phyloP scores from a whole-genome alignment of 129 eudicot genomes.

The Kitagawia praeruptora region DNA sequence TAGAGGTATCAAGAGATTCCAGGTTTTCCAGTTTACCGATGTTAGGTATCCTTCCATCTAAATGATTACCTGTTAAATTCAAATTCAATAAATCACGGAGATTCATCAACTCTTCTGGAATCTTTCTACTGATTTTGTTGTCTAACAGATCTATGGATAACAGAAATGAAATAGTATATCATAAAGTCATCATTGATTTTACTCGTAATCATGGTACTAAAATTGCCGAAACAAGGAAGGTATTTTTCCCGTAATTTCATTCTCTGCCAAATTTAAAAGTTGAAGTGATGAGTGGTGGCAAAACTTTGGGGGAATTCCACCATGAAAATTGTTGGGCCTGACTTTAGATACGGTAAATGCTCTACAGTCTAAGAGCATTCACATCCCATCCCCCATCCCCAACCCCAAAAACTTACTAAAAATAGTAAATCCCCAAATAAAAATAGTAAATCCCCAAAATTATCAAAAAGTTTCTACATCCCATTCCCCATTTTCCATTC shows the following conservation, averaged over 20 bases:
- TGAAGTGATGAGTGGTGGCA: too few relatives aligned
- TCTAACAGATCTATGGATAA: not conserved
- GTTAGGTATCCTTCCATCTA: not conserved
- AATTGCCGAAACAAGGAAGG: too few relatives aligned
- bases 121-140: not conserved
- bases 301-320: constrained; percentile 1
- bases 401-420: too few relatives aligned
- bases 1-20: too few relatives aligned
- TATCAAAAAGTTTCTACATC: too few relatives aligned
- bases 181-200: not conserved
- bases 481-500: too few relatives aligned
- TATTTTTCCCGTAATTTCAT: not conserved
- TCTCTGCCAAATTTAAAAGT: not conserved
- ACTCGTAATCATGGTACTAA: too few relatives aligned
- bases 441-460: too few relatives aligned
- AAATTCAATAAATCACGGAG: not conserved
- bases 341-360: not conserved
- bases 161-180: not conserved
- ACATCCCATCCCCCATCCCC: too few relatives aligned
- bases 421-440: too few relatives aligned
- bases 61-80: not conserved
- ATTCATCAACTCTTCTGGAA: not conserved
- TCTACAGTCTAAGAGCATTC: constrained; percentile 19
- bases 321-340: constrained; percentile 13
- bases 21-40: not conserved